phyloP scores from a whole-genome alignment of 2,329 filamentous ascomycete genomes.

The Bipolaris gigantea region DNA sequence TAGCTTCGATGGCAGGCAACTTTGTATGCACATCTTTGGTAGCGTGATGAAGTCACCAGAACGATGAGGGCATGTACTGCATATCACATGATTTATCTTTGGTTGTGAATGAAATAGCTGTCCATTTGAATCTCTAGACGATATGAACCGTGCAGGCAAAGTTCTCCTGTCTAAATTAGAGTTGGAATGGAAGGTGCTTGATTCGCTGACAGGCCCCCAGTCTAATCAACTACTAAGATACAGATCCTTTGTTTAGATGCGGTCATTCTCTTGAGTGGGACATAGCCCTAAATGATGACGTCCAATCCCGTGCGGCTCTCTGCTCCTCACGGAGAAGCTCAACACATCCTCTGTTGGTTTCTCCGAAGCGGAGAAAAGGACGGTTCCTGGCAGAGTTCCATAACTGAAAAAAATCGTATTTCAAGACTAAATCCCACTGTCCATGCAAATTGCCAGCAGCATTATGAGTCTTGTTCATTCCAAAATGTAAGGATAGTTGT shows the following conservation, averaged over 20 bases:
- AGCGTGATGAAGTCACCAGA: not conserved
- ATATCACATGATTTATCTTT: not conserved
- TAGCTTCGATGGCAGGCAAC: too few species aligned
- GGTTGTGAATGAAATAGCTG: not conserved
- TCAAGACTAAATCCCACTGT: not conserved
- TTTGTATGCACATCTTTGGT: too few species aligned
- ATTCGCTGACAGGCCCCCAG: too few species aligned
- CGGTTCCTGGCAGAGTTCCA: not conserved
- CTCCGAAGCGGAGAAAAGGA: not conserved
- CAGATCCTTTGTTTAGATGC: too few species aligned
- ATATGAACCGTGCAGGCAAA: too few species aligned
- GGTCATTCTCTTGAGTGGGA: not conserved
- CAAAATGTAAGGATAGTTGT: not conserved
- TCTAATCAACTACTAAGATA: too few species aligned
- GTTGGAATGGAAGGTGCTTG: too few species aligned
- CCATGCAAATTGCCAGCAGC: not conserved
- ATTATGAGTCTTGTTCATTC: not conserved
- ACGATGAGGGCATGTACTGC: too few species aligned
- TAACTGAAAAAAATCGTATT: not conserved
- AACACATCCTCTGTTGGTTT: not conserved
- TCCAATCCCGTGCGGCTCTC: too few species aligned
- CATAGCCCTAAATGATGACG: not conserved
- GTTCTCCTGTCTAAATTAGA: too few species aligned
- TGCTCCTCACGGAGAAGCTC: not conserved
- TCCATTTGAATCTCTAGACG: not conserved